Base-by-base conservation (phyloP, 108 stramenopile genomes). In the Ochromonas danica region DNA sequence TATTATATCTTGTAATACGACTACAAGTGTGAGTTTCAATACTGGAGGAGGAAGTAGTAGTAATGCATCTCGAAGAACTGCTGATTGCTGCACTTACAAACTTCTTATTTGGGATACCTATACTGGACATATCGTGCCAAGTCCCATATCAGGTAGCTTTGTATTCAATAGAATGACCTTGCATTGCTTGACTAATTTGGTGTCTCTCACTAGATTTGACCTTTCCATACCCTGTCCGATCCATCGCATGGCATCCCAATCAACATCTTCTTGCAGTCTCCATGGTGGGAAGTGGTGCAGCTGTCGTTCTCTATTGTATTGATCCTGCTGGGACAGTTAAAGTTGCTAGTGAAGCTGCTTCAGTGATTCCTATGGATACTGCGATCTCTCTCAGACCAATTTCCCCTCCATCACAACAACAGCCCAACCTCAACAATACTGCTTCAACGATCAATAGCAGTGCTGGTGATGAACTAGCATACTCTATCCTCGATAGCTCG, bases 201-300 rank as follows among this genome's bases (percentile, higher is more conserved):
- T 22, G 22, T 51, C 45, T 22, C 22, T 51, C 45, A 51, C 22
- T 51, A 67, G 63, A 67, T 10, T 31, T 67, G 30, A 22, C 31
- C 63, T 67, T 67, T 33, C 33, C 63, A 6, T 67, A 67, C 25
- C 63, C 17, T 6, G 31, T 67, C 3, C 63, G 63, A 33, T 35
- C 33, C 30, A 36, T 67, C 35, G 6, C 30, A 6, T 67, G 63
- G 63, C 63, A 67, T 67, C 63, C 63, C 31, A 67, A 28, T 6
- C 63, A 67, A 36, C 63, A 67, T 67, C 31, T 67, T 10, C 6
- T 67, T 6, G 63, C 63, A 6, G 31, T 67, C 33, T 3, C 63
- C 33, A 67, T 67, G 63, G 33, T 67, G 10, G 31, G 63, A 3
- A 28, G 10, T 10, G 17, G 30, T 35, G 17, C 30, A 35, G 30